These are phyloP conservation scores for Cercospora beticola DNA, from an alignment of 2,329 filamentous ascomycete species.

Conservation along the genomic window DNA sequence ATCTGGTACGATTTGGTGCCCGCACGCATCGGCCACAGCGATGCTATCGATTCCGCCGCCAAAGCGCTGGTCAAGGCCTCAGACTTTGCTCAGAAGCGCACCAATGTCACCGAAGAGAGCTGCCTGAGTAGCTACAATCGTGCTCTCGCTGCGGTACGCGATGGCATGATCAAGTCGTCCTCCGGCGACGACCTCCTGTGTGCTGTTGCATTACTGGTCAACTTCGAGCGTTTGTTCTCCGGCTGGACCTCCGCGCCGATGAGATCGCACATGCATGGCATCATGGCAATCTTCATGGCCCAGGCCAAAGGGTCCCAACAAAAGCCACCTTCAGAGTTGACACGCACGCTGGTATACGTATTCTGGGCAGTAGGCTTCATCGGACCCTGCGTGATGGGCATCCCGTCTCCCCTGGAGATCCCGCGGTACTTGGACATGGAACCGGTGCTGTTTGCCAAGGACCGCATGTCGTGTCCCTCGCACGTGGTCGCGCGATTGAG, in stretches of 20 bases:
- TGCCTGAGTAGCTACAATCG: slow-evolving; percentile 21
- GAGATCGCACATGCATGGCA: slow-evolving; percentile 23
- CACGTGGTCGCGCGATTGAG: slow-evolving; percentile 10
- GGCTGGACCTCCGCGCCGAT: slow-evolving; percentile 21
- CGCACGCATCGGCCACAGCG: slow-evolving; percentile 19
- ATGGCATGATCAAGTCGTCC: slow-evolving; percentile 14
- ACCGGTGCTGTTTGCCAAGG: slow-evolving; percentile 17
- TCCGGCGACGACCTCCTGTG: slow-evolving; percentile 19
- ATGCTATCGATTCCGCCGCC: slow-evolving; percentile 19
- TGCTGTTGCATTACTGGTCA: slow-evolving; percentile 19
- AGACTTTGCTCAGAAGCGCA: slow-evolving; percentile 12
- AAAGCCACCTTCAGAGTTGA: slow-evolving; percentile 17
- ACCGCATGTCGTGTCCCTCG: slow-evolving; percentile 15
- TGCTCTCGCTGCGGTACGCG: slow-evolving; percentile 15
- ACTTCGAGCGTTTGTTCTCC: slow-evolving; percentile 22
- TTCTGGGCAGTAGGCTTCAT: slow-evolving; percentile 25
- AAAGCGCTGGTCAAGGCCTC: slow-evolving; percentile 22
- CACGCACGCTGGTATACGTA: slow-evolving; percentile 19
- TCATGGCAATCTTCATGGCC: slow-evolving; percentile 20
- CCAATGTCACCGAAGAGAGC: slow-evolving; percentile 19
- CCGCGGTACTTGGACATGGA: slow-evolving; percentile 19
- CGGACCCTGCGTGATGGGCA: slow-evolving; percentile 22
- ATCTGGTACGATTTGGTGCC: slow-evolving; percentile 23
- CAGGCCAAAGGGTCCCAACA: slow-evolving; percentile 1
- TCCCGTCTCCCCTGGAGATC: slow-evolving; percentile 18